These are phyloP conservation scores for Aspergillus latus DNA, from an alignment of 2,329 filamentous ascomycete genomes.

Conservation along the genomic window DNA sequence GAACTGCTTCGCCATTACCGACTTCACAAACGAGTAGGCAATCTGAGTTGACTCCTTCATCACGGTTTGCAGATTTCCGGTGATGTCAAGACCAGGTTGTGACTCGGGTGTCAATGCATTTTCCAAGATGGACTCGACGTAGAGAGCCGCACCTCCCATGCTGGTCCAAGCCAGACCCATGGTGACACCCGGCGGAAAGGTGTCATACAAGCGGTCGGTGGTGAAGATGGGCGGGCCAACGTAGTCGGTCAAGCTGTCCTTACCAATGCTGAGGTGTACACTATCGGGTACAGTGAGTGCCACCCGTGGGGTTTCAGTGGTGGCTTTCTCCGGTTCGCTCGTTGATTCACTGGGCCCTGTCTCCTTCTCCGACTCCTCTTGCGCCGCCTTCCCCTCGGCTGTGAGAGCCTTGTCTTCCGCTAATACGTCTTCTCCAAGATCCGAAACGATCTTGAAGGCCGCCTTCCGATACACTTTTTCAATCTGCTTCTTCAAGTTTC, in stretches of 20 bases:
- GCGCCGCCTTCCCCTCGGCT: constrained; percentile 76
- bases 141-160: constrained; percentile 93
- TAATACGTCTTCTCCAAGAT: constrained; percentile 80
- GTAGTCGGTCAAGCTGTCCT: constrained; percentile 92
- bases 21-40: constrained; percentile 94
- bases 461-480: constrained; percentile 99
- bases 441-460: constrained; percentile 93
- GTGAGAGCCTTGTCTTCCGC: constrained; percentile 80
- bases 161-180: constrained; percentile 99
- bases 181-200: constrained; percentile 86
- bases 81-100: constrained; percentile 79
- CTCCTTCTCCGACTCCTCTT: constrained; percentile 55
- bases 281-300: constrained; percentile 79
- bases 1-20: constrained; percentile 79
- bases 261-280: constrained; percentile 82
- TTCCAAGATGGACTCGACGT: constrained; percentile 95
- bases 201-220: constrained; percentile 90
- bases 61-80: constrained; percentile 89
- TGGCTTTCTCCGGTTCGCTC: constrained; percentile 41
- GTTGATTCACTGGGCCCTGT: constrained; percentile 64
- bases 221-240: constrained; percentile 95
- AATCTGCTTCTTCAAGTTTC: constrained; percentile 98
- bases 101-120: constrained; percentile 72
- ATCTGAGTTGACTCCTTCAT: constrained; percentile 98
- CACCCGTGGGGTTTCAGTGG: constrained; percentile 64